phyloP scores from a whole-genome alignment of 2,329 filamentous ascomycete genomes.

The Aspergillus sclerotialis region DNA sequence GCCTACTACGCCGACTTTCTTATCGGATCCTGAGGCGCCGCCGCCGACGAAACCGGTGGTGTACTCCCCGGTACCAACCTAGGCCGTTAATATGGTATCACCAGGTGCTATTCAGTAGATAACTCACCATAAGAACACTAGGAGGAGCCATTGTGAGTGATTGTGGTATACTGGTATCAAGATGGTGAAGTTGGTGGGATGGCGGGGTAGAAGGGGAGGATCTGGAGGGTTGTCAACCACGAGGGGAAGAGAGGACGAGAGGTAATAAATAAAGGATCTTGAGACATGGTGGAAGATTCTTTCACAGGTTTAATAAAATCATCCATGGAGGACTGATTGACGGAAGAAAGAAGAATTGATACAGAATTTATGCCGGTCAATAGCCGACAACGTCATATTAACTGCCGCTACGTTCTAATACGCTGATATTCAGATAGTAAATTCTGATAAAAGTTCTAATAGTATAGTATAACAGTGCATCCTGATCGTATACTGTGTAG shows the following conservation, averaged over 20 bases:
- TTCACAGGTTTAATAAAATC: not conserved
- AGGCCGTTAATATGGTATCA: conserved; percentile 5
- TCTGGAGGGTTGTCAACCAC: not conserved
- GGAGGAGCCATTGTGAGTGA: conserved; percentile 50
- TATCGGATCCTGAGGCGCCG: conserved; percentile 78
- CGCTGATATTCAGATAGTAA: not conserved
- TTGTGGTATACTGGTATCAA: not conserved
- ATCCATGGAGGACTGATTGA: not conserved
- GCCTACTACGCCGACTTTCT: conserved; percentile 91
- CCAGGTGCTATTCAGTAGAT: conserved; percentile 2
- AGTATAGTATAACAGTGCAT: too few species aligned
- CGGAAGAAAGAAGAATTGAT: not conserved
- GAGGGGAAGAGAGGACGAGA: conserved; percentile 2
- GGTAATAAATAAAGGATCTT: conserved; percentile 1
- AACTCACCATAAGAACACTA: conserved; percentile 61
- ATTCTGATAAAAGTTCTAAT: not conserved
- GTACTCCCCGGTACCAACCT: conserved; percentile 92
- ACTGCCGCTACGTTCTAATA: too few species aligned
- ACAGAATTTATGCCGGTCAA: conserved; percentile 15
- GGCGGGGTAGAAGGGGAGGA: not conserved
- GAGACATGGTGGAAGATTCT: conserved; percentile 4
- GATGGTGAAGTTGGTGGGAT: not conserved
- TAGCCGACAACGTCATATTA: conserved; percentile 16
- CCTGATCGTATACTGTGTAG: too few species aligned
- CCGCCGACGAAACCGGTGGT: conserved; percentile 89